A percentile compares a stretch with the other conserved stretches of the same genome.
These are phyloP conservation scores for Imleria badia DNA, from an alignment of 768 basidiomycete species.

Conservation along the genomic window DNA sequence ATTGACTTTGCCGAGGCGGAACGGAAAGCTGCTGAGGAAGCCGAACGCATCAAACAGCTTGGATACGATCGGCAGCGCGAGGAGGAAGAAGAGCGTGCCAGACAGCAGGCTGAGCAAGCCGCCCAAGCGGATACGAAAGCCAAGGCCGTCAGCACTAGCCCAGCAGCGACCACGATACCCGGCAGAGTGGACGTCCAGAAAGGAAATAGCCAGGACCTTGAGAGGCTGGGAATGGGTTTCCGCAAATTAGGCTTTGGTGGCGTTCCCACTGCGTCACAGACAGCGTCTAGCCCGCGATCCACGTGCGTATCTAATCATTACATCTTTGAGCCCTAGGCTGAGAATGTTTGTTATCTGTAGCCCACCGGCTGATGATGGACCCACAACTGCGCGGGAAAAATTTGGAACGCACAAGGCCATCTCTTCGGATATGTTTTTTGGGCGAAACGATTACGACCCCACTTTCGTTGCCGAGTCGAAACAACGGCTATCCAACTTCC, in stretches of 20 bases:
- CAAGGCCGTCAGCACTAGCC: slow-evolving; percentile 26
- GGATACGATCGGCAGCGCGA: slow-evolving; percentile 88
- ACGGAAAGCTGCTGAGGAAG: slow-evolving; percentile 85
- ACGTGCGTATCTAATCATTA: slow-evolving; percentile 27
- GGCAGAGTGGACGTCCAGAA: slow-evolving; percentile 35
- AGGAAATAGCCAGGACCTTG: slow-evolving; percentile 49
- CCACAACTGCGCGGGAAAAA: slow-evolving; percentile 82
- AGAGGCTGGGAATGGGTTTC: slow-evolving; percentile 67
- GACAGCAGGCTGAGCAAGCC: slow-evolving; percentile 57
- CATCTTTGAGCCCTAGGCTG: not conserved
- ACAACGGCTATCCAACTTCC: slow-evolving; percentile 77
- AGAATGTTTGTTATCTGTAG: slow-evolving; percentile 13
- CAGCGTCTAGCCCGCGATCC: slow-evolving; percentile 47
- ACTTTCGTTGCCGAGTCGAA: slow-evolving; percentile 71
- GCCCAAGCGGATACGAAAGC: slow-evolving; percentile 28
- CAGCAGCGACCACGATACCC: slow-evolving; percentile 25
- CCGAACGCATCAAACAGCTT: slow-evolving; percentile 86
- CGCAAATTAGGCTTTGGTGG: slow-evolving; percentile 83
- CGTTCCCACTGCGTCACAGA: slow-evolving; percentile 61
- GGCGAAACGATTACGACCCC: slow-evolving; percentile 84
- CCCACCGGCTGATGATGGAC: slow-evolving; percentile 51
- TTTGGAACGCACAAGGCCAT: slow-evolving; percentile 94
- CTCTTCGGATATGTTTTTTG: slow-evolving; percentile 98
- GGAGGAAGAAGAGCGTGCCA: slow-evolving; percentile 76
- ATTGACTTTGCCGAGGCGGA: slow-evolving; percentile 97